phyloP scores from a whole-genome alignment of 2,329 filamentous ascomycete species.

The Cytospora piceae region DNA sequence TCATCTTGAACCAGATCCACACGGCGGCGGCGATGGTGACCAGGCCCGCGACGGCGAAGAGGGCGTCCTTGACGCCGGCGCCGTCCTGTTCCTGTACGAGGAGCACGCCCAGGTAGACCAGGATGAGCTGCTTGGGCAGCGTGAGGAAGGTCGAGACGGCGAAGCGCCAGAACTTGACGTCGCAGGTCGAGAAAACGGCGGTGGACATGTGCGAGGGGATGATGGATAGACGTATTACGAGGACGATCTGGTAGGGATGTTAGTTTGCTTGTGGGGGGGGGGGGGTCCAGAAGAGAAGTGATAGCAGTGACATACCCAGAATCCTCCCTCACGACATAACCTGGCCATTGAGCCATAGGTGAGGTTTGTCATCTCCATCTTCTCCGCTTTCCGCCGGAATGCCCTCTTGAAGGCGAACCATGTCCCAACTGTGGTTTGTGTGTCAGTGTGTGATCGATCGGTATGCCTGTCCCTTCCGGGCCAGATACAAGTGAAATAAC shows the following conservation, averaged over 20 bases:
- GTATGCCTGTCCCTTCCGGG: not conserved
- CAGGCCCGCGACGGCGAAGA: slow-evolving; percentile 40
- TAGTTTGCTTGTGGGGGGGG: too few species aligned
- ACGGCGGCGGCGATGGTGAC: slow-evolving; percentile 42
- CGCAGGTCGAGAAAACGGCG: slow-evolving; percentile 48
- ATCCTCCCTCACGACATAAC: slow-evolving; percentile 46
- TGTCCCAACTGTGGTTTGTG: slow-evolving; percentile 38
- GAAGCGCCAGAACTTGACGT: slow-evolving; percentile 47
- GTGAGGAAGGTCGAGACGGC: slow-evolving; percentile 46
- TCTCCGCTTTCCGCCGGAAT: slow-evolving; percentile 41
- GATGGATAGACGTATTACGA: slow-evolving; percentile 46
- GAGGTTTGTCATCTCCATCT: slow-evolving; percentile 46
- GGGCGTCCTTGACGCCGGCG: slow-evolving; percentile 40
- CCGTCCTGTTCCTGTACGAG: slow-evolving; percentile 37
- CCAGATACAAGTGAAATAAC: not conserved
- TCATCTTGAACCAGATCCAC: slow-evolving; percentile 45
- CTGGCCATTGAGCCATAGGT: slow-evolving; percentile 46
- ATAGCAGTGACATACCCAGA: slow-evolving; percentile 38
- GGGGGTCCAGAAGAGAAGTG: too few species aligned
- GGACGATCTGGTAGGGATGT: slow-evolving; percentile 39
- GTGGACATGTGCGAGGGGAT: slow-evolving; percentile 48
- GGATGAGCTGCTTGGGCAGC: slow-evolving; percentile 47
- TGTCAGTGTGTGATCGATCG: slow-evolving; percentile 7
- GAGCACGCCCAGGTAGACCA: slow-evolving; percentile 47
- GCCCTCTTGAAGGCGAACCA: slow-evolving; percentile 47